These are phyloP conservation scores for Strigomonas galati DNA, from an alignment of 208 protist species.

Conservation along the genomic window DNA sequence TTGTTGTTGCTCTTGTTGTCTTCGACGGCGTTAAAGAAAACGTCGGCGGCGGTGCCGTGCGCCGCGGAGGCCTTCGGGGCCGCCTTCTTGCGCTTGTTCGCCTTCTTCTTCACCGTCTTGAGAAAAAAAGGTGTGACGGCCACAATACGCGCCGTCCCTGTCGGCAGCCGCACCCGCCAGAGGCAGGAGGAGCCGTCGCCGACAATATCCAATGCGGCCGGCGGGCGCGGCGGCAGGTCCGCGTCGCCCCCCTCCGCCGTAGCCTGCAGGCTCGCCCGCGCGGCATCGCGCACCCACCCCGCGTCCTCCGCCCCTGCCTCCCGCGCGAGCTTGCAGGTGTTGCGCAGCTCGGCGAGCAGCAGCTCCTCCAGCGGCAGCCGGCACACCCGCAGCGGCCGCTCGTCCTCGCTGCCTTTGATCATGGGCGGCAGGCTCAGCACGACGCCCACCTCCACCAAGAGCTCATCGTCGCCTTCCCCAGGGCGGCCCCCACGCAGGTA, in stretches of 20 bases:
- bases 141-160: slow-evolving; percentile 27
- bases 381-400: slow-evolving; percentile 32
- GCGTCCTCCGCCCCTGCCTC: slow-evolving; percentile 29
- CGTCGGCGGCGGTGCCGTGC: slow-evolving; percentile 23
- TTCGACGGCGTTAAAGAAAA: slow-evolving; percentile 14
- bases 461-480: background rate
- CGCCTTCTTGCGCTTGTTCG: slow-evolving; percentile 31
- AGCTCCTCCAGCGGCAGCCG: slow-evolving; percentile 51
- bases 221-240: slow-evolving; percentile 20
- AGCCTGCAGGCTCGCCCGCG: background rate
- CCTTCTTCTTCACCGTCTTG: slow-evolving; percentile 33
- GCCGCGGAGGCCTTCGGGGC: slow-evolving; percentile 8
- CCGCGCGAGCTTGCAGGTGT: slow-evolving; percentile 44
- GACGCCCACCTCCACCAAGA: slow-evolving; percentile 13
- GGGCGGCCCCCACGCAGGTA: slow-evolving; percentile 18
- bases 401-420: background rate
- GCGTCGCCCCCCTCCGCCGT: slow-evolving; percentile 9
- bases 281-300: slow-evolving; percentile 47
- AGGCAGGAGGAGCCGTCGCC: slow-evolving; percentile 48
- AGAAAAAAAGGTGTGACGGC: slow-evolving; percentile 56
- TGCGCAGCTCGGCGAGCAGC: slow-evolving; percentile 50
- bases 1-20: background rate
- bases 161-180: slow-evolving; percentile 41
- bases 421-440: slow-evolving; percentile 6
- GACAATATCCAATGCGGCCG: slow-evolving; percentile 31